Base-by-base conservation (phyloP, 768 basidiomycete genomes). In the Amanita brunnescens region DNA sequence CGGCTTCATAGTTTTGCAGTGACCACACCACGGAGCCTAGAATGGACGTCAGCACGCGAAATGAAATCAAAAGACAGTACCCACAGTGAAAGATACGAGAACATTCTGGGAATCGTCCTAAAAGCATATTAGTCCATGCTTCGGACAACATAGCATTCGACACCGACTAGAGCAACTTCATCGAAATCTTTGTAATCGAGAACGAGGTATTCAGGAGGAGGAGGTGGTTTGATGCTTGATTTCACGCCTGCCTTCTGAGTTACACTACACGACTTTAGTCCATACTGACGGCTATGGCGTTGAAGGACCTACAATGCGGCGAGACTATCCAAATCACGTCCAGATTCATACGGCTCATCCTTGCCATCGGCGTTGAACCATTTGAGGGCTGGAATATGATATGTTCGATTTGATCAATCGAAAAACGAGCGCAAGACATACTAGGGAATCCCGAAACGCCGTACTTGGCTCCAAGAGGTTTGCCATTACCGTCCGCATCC, bases 1-100 rank as follows among this genome's bases (percentile, higher is more conserved):
- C 16, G 93, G 92, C 67, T 94, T 94, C 66, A 96, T 65, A 57
- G 54, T 76, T 73, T 97, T 97, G 79, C 95, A 97, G 74, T 98
- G 93, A 26, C 92, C 91, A 58, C 94, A 94, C 91, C 89, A 86
- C 34, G 81, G 80, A 21, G 87, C 78, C 77, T 79, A 48, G 43
- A 57, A 50, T 30, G 47, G 42, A 44, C 26, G 47, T 52, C 41
- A 54, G 38, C n/a, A 30, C 16, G 45, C 29, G 13, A 33, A 24
- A 30, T 8, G 45, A 38, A 34, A 45, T 58, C 21, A 51, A 51
- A 47, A 33, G 52, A 24, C 23, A 14, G 53, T 43, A 63, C 79
- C 45, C 63, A 77, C 87, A 54, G 85, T 91, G 71, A 87, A 91
- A 0, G 87, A 74, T 41, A 95, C 90, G 20, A 97, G 72, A 39